Evolutionary conservation across 2,329 filamentous ascomycete species (phyloP).

Genomic region (Leptographium wingfieldii): DNA sequence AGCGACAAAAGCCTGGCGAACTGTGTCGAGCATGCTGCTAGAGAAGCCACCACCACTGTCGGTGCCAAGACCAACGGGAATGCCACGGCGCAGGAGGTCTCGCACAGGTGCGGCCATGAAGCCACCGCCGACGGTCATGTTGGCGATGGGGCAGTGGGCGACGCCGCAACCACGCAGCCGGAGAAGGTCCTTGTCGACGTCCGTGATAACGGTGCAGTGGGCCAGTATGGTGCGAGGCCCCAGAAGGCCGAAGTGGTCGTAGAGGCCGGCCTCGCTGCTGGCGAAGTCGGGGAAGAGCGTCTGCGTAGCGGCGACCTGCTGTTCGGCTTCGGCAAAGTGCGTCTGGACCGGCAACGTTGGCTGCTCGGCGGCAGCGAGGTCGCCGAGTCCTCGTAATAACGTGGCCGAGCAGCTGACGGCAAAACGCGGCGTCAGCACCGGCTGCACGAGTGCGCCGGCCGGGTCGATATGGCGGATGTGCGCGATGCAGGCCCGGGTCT

Average conservation of each 20-base stretch:
- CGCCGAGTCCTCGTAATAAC: slow-evolving; percentile 42
- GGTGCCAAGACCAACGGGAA: slow-evolving; percentile 51
- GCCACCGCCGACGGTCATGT: slow-evolving; percentile 49
- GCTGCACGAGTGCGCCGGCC: slow-evolving; percentile 27
- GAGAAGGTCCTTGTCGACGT: slow-evolving; percentile 39
- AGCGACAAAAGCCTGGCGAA: slow-evolving; percentile 45
- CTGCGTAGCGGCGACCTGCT: slow-evolving; percentile 43
- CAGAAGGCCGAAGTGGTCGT: slow-evolving; percentile 41
- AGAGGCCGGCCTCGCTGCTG: slow-evolving; percentile 45
- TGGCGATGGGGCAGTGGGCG: slow-evolving; percentile 52
- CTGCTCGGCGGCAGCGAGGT: slow-evolving; percentile 32
- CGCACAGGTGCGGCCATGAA: slow-evolving; percentile 50
- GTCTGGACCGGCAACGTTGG: slow-evolving; percentile 45
- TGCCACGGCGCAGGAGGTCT: slow-evolving; percentile 40
- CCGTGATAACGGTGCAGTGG: slow-evolving; percentile 50
- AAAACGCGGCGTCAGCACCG: slow-evolving; percentile 46
- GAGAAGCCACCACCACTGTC: slow-evolving; percentile 34
- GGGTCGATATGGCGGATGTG: slow-evolving; percentile 34
- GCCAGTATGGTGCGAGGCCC: slow-evolving; percentile 46
- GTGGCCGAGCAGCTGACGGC: slow-evolving; percentile 46
- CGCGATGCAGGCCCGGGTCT: slow-evolving; percentile 36
- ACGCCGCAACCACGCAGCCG: slow-evolving; percentile 39
- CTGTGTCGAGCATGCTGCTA: slow-evolving; percentile 46
- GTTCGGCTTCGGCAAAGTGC: slow-evolving; percentile 52
- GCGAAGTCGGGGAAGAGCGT: slow-evolving; percentile 41